Percentiles rank a stretch among this genome's conserved stretches.
phyloP scores from a whole-genome alignment of 176 grass and related monocot genomes.

The Carex parvula region DNA sequence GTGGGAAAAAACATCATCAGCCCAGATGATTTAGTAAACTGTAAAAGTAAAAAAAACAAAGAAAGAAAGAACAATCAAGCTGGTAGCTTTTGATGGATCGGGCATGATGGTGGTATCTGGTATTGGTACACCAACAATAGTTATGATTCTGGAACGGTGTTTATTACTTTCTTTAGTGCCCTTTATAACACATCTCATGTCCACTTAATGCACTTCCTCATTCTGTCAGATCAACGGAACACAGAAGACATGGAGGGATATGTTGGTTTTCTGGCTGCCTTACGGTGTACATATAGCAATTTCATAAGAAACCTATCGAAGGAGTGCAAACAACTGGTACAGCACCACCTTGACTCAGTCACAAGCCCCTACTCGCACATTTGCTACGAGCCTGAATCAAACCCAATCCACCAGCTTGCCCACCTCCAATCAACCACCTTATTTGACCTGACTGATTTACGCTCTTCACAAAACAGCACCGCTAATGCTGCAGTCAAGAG shows the following conservation, averaged over 20 bases:
- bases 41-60: background rate
- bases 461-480: constrained; percentile 27
- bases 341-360: constrained; percentile 76
- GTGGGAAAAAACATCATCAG: background rate
- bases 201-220: background rate
- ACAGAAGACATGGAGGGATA: constrained; percentile 84
- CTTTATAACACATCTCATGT: background rate
- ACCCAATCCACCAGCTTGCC: constrained; percentile 48
- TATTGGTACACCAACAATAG: background rate
- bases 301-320: constrained; percentile 79
- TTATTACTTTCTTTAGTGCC: background rate
- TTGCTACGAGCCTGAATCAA: constrained; percentile 62
- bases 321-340: constrained; percentile 92
- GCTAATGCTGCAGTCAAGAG: constrained; percentile 50
- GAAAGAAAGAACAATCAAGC: background rate
- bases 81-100: background rate
- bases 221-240: constrained; percentile 46
- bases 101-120: background rate
- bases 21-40: background rate
- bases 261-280: constrained; percentile 85
- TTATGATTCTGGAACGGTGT: background rate
- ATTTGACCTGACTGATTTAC: constrained; percentile 71
- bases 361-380: constrained; percentile 87
- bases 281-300: constrained; percentile 72
- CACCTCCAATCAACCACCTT: constrained; percentile 50